Base-by-base conservation (phyloP, 352 stramenopile genomes). In the Pythium apleroticum region DNA sequence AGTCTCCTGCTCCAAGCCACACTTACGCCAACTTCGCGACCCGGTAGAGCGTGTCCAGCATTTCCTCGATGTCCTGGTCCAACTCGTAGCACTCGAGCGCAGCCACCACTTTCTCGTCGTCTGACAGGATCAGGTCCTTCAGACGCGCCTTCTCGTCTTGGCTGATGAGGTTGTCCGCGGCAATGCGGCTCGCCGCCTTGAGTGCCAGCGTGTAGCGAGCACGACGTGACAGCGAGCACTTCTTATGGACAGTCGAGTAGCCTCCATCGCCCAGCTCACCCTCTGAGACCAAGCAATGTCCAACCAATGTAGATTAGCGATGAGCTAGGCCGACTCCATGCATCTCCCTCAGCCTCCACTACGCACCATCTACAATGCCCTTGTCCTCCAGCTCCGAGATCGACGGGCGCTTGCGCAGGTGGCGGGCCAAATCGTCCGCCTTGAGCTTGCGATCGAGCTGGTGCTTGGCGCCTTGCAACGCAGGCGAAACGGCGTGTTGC, bases 51-150 rank as follows among this genome's bases (percentile, higher is more conserved):
- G 81, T 89, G 65, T 95, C 87, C 49, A 95, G 80, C 78, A 94
- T 88, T 61, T 90, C 87, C 31, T 94, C 81, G 28, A 94, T 88
- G 68, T 95, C 82, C 56, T 89, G 78, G 66, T 95, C 85, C 50
- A 81, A 55, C 54, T 94, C 84, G 71, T 94, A 95, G 69, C 78
- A 80, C 62, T 91, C 82, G n/a, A 94, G 80, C 15, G 85, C 87
- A 8, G 77, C 81, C 8, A 91, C 72, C 8, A 95, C 76, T 39
- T 88, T 89, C 60, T 89, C 74, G 57, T 95, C 74, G 60, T 94
- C 81, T 24, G 74, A 87, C 57, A 95, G 69, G 62, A 95, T 93
- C 62, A 91, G 78, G 65, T 94, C 82, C 69, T 95, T 95, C 24
- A 95, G 50, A 35, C 81, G 78, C 6, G 83, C 71, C 68, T 95